These are phyloP conservation scores for Gonapodya prolifera DNA, from an alignment of 192 early-diverging fungal species.

Conservation along the genomic window DNA sequence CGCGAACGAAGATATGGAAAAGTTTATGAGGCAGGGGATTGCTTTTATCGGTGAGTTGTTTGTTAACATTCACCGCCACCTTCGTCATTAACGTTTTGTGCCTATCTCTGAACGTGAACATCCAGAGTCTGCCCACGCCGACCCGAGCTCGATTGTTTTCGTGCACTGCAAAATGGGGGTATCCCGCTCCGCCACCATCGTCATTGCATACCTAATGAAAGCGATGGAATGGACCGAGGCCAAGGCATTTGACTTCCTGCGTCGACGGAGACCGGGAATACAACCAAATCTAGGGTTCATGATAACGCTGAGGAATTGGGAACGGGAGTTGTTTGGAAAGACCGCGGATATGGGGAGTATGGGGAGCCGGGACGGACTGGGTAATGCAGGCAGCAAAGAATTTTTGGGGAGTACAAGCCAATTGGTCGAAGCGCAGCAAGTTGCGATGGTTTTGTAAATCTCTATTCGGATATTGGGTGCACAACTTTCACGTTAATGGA, in stretches of 20 bases:
- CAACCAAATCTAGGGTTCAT: neutral
- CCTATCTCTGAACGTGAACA: no score
- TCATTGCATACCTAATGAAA: constrained; percentile 85
- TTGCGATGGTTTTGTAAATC: no score
- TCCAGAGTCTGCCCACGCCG: neutral
- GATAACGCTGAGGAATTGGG: neutral
- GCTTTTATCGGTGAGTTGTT: neutral
- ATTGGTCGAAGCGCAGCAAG: no score
- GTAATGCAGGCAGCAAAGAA: no score
- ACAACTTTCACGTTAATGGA: no score
- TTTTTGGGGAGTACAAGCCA: no score
- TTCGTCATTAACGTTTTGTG: no score
- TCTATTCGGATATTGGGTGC: no score
- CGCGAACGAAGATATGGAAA: neutral
- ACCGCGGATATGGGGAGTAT: no score
- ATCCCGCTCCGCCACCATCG: constrained; percentile 71
- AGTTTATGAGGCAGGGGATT: neutral
- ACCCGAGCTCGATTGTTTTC: constrained; percentile 28
- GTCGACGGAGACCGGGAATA: neutral
- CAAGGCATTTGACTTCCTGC: constrained; percentile 50
- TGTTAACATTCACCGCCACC: no score
- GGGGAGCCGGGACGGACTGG: no score
- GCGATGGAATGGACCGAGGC: constrained; percentile 33
- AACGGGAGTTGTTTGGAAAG: neutral
- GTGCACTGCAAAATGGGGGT: constrained; percentile 86